phyloP scores from a whole-genome alignment of 306 rosid species.

The Comarum palustre region DNA sequence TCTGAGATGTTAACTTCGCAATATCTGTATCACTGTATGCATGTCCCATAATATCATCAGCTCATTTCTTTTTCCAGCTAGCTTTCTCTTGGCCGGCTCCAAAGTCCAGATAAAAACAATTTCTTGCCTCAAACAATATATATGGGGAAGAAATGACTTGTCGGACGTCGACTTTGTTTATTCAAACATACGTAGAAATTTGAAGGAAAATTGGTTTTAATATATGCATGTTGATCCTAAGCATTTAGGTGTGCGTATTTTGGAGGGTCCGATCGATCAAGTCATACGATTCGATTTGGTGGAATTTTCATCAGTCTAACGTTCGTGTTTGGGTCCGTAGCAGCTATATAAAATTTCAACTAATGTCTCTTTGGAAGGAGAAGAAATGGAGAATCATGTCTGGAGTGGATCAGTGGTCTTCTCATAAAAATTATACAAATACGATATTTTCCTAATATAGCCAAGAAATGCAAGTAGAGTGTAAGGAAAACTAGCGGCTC shows the following conservation, averaged over 20 bases:
- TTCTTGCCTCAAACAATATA: neutral
- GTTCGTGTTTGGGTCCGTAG: neutral
- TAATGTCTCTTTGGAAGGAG: neutral
- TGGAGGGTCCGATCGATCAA: neutral
- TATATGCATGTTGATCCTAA: neutral
- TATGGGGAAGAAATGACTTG: neutral
- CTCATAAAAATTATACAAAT: neutral
- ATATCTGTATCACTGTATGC: neutral
- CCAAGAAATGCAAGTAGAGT: neutral
- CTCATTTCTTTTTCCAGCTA: neutral
- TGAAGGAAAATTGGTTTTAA: neutral
- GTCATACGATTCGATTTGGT: neutral
- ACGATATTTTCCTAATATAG: neutral
- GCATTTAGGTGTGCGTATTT: neutral
- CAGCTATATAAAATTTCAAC: neutral
- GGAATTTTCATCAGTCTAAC: neutral
- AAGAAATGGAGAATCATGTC: neutral
- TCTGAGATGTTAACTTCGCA: neutral
- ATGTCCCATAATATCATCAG: neutral
- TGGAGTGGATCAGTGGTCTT: neutral
- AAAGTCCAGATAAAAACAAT: neutral
- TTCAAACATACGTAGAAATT: neutral
- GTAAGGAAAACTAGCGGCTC: neutral
- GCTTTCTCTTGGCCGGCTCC: neutral
- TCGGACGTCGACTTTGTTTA: neutral